Base-by-base conservation (phyloP, 352 stramenopile species). In the Globisporangium lucens region DNA sequence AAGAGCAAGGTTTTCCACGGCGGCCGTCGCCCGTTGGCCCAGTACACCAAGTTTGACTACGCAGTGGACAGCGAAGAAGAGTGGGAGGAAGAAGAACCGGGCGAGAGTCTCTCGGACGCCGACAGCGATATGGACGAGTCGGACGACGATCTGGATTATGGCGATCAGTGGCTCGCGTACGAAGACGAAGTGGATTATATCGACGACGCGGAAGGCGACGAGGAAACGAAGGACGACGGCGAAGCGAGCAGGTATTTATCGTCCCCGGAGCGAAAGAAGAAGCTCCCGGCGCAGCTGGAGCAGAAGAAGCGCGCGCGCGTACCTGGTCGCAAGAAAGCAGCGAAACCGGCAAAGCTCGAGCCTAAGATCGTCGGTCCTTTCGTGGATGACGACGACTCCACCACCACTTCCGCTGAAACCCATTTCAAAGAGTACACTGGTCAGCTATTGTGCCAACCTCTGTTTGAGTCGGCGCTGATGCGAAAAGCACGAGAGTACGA, bases 141-240 rank as follows among this genome's bases (percentile, higher is more conserved):
- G 1, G 83, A 89, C 17, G 85, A 93, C 5, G 82, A 88, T 63
- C 75, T 96, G 56, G 89, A 96, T 58, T 96, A 96, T 62, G 85
- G 79, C 17, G 88, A 96, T 53, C 67, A 93, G 47, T 96, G 88
- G 88, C 73, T 96, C 27, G 88, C 88, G 4, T 94, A 96, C 59
- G 88, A 96, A 59, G 86, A 96, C 51, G 88, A 96, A 72, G 82
- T 96, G 20, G 88, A 96, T 47, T 96, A 96, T 63, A 89, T 80
- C 56, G 85, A 93, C 27, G 82, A 73, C 51, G 73, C 63, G 0
- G 59, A 69, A 22, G 75, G 76, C 55, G 55, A 43, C 13, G 59
- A 65, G 0, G 65, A 49, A n/a, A 56, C 12, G 59, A 59, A 66
- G 15, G 69, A 68, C 15, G 72, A 74, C 9, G 55, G 20, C 20